Percentiles rank a stretch among this genome's conserved stretches.
Conservation (phyloP, 202 grass and related monocot genomes). For the Eragrostis tef region DNA sequence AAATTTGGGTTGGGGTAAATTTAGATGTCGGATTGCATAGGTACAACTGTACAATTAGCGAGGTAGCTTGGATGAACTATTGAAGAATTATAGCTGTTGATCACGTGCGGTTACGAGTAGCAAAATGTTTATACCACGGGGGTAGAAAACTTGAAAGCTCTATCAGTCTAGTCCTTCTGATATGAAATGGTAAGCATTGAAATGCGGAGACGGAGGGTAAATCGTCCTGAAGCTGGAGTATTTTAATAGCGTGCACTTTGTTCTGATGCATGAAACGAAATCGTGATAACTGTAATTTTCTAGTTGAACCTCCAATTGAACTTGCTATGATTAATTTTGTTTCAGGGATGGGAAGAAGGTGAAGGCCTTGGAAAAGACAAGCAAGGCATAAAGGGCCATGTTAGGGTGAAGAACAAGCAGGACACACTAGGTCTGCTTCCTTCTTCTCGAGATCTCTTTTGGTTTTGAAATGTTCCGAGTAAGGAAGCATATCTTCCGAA, state of each 20-base stretch:
- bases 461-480: neutral
- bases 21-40: neutral
- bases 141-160: neutral
- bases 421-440: slow-evolving; percentile 61
- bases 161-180: neutral
- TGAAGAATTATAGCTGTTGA: neutral
- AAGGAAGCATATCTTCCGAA: neutral
- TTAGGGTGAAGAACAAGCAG: slow-evolving; percentile 95
- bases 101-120: neutral
- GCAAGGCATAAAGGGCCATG: slow-evolving; percentile 89
- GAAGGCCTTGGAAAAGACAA: slow-evolving; percentile 99
- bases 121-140: neutral
- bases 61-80: neutral
- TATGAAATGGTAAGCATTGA: neutral
- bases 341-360: slow-evolving; percentile 96
- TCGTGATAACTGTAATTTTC: neutral
- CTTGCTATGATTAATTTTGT: neutral
- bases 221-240: neutral
- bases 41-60: neutral
- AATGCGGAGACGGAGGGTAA: neutral
- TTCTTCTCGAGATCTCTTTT: neutral
- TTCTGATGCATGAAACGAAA: neutral
- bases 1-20: neutral
- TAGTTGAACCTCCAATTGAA: slow-evolving; percentile 2
- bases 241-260: neutral